Evolutionary conservation across 2,329 filamentous ascomycete genomes (phyloP), one percentile per base, ranked within the genome.

Genomic region (Paraphaeosphaeria minitans): DNA sequence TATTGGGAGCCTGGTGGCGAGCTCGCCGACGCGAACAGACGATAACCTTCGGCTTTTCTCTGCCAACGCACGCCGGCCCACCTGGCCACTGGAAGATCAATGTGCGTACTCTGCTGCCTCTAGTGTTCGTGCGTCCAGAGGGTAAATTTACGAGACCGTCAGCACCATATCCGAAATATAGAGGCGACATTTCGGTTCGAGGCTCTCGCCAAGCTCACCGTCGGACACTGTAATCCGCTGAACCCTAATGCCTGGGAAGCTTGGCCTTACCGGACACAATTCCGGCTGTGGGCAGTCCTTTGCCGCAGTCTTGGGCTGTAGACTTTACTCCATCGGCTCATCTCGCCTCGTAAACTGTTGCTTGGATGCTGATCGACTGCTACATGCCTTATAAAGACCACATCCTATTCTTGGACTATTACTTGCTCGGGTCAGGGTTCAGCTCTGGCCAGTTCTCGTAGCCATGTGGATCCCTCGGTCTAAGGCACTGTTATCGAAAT

Each of bases 201-300:
- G 49, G 35, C 49, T 33, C 35, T 43, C 27, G 50, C 50, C 50
- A 53, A 53, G 50, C 50, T 43, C 50, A 33, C 39, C 10, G 49
- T 19, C 22, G 37, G n/a, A 31, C 22, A 45, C 22, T 33, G 9
- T 43, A 33, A 13, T 22, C 50, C 39, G 27, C 35, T 52, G 8
- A 31, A 33, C 50, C 22, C 37, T 53, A 2, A 22, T 14, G 39
- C 10, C 12, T 27, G 39, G 27, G 21, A 53, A 45, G 50, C 39
- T 53, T 45, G n/a, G 50, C 39, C 19, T 13, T 16, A 22, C 9
- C 12, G 41, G 50, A 16, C 37, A 14, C 13, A 5, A 27, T 5
- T 8, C 24, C 6, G 50, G 21, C 50, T 31, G 39, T 39, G 22
- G 39, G 50, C 33, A 33, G n/a, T 13, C 35, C n/a, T 21, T 14